These are phyloP conservation scores for Nannochloropsis gaditana DNA, from an alignment of 108 stramenopile species.

Conservation along the genomic window DNA sequence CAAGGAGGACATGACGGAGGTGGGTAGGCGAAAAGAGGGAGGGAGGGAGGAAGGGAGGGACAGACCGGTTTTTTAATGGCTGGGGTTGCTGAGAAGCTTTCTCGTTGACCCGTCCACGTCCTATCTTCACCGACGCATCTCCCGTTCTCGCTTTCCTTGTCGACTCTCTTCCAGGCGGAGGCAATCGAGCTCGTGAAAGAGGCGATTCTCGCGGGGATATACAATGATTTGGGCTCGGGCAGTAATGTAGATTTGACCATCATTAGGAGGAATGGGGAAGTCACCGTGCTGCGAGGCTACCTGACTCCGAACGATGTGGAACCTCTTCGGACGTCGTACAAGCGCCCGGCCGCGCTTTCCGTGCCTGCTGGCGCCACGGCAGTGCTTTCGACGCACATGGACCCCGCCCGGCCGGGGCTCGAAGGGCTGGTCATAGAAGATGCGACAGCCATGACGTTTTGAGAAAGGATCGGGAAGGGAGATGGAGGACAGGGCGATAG, in stretches of 20 bases:
- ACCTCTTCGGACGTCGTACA: not conserved
- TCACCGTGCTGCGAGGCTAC: not conserved
- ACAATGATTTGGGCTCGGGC: conserved; percentile 95
- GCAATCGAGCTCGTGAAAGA: conserved; percentile 83
- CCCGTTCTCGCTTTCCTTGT: not conserved
- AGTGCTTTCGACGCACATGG: not conserved
- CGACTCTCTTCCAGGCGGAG: conserved; percentile 68
- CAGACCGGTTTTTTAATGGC: too few species aligned
- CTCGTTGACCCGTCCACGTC: too few species aligned
- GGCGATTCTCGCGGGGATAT: conserved; percentile 87
- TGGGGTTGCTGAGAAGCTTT: too few species aligned
- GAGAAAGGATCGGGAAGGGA: not conserved
- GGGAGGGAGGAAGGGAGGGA: too few species aligned
- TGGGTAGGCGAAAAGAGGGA: not conserved
- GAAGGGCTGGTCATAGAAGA: not conserved
- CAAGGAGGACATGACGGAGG: conserved; percentile 59
- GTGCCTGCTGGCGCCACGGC: not conserved
- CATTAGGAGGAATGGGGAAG: conserved; percentile 64
- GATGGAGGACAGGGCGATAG: too few species aligned
- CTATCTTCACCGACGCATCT: not conserved
- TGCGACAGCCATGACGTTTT: not conserved
- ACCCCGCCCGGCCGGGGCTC: not conserved
- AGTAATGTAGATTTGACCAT: conserved; percentile 86
- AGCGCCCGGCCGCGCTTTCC: not conserved
- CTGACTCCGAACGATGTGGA: not conserved